A percentile compares a stretch with the other conserved stretches of the same genome.
These are phyloP conservation scores for Biscogniauxia sp. DNA, from an alignment of 2,329 filamentous ascomycete genomes.

Conservation along the genomic window DNA sequence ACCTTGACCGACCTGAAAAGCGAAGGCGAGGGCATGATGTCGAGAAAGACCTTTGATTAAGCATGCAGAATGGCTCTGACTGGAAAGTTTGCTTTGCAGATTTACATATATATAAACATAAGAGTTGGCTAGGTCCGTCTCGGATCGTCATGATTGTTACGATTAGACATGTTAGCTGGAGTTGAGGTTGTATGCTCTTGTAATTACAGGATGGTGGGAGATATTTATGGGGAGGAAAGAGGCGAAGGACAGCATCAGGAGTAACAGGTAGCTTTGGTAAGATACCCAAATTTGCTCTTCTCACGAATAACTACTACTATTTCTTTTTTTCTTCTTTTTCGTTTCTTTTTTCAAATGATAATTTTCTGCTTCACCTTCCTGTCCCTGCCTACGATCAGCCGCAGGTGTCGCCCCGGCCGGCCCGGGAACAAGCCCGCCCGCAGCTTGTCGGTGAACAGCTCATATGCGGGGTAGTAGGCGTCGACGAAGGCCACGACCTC, in stretches of 20 bases:
- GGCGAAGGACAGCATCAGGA: not conserved
- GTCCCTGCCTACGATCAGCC: constrained; percentile 59
- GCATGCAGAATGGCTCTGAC: constrained; percentile 4
- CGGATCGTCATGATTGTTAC: not conserved
- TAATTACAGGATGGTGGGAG: not conserved
- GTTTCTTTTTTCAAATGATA: constrained; percentile 39
- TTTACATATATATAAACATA: constrained; percentile 2
- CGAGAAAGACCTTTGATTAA: constrained; percentile 32
- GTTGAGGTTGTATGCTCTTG: not conserved
- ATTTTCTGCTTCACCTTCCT: constrained; percentile 57
- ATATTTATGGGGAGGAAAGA: not conserved
- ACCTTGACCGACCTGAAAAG: constrained; percentile 55
- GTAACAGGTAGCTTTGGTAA: constrained; percentile 14
- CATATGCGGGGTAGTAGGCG: constrained; percentile 69
- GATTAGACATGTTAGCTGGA: not conserved
- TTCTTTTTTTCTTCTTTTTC: constrained; percentile 4
- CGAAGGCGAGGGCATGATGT: constrained; percentile 56
- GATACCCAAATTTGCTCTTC: constrained; percentile 18
- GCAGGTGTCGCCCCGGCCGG: constrained; percentile 54
- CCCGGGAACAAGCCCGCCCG: constrained; percentile 54
- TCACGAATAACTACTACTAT: constrained; percentile 2
- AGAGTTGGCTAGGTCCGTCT: not conserved
- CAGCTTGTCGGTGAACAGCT: constrained; percentile 62
- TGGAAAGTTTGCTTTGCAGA: constrained; percentile 5
- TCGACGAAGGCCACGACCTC: constrained; percentile 74